Conservation (phyloP, 2,329 filamentous ascomycete genomes). For the Alternaria sp. region DNA sequence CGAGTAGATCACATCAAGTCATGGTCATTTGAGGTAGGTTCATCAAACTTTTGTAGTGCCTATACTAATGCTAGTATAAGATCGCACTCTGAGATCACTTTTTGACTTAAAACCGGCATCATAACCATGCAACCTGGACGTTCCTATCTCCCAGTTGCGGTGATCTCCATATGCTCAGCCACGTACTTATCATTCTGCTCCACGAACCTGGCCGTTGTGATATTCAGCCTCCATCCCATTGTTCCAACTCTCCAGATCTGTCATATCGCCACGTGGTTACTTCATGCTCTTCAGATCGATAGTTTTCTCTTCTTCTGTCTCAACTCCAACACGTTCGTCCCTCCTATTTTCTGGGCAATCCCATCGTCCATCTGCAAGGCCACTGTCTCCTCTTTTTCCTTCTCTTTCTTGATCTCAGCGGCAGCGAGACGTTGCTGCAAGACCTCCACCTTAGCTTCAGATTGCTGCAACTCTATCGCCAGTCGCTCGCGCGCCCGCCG, state of each 20-base stretch:
- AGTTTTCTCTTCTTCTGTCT: not conserved
- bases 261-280: not conserved
- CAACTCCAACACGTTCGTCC: not conserved
- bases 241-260: not conserved
- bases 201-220: not conserved
- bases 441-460: not conserved
- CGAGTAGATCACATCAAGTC: no score
- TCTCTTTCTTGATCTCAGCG: not conserved
- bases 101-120: not conserved
- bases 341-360: not conserved
- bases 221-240: not conserved
- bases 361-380: not conserved
- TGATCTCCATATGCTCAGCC: not conserved
- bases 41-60: not conserved
- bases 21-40: no score
- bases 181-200: not conserved
- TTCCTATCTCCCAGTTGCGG: not conserved
- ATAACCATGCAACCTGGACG: not conserved
- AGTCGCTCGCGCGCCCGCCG: not conserved
- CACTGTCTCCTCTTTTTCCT: not conserved
- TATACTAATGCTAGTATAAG: not conserved
- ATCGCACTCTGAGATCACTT: not conserved
- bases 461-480: not conserved
- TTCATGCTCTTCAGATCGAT: not conserved
- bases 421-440: not conserved